These are phyloP conservation scores for Orbilia ellipsospora DNA, from an alignment of 2,329 filamentous ascomycete genomes.

Conservation along the genomic window DNA sequence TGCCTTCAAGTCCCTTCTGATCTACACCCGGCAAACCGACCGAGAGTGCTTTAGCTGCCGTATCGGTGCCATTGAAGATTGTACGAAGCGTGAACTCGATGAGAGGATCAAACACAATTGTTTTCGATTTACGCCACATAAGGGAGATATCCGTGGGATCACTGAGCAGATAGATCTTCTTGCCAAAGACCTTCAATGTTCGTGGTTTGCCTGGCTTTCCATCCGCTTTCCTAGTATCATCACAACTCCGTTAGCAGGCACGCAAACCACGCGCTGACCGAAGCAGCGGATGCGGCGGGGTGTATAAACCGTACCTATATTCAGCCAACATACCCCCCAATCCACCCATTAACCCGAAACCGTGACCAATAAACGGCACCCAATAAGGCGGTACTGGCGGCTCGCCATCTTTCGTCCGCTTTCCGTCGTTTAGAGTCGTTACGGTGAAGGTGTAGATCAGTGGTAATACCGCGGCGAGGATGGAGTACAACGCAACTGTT, in stretches of 20 bases:
- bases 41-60: constrained; percentile 1
- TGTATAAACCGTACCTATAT: constrained; percentile 20
- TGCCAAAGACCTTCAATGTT: constrained; percentile 36
- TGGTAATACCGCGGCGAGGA: constrained; percentile 26
- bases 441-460: constrained; percentile 37
- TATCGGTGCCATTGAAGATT: constrained; percentile 11
- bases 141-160: constrained; percentile 22
- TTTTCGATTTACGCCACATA: constrained; percentile 48
- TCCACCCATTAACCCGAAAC: constrained; percentile 22
- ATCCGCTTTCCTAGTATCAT: constrained; percentile 28
- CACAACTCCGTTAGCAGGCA: constrained; percentile 1
- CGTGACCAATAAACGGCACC: constrained; percentile 43
- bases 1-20: constrained; percentile 29
- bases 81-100: constrained; percentile 4
- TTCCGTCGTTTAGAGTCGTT: constrained; percentile 39
- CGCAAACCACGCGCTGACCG: no score
- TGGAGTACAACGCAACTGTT: constrained; percentile 39
- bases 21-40: constrained; percentile 23
- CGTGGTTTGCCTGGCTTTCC: constrained; percentile 18
- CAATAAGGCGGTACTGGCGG: constrained; percentile 47
- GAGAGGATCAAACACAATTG: constrained; percentile 37
- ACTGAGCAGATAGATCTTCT: constrained; percentile 41
- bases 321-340: constrained; percentile 7
- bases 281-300: no score
- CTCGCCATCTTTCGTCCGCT: constrained; percentile 42